These are phyloP conservation scores for Chlamydomonas reinhardtii DNA, from an alignment of 163 green algal genomes.

Conservation along the genomic window DNA sequence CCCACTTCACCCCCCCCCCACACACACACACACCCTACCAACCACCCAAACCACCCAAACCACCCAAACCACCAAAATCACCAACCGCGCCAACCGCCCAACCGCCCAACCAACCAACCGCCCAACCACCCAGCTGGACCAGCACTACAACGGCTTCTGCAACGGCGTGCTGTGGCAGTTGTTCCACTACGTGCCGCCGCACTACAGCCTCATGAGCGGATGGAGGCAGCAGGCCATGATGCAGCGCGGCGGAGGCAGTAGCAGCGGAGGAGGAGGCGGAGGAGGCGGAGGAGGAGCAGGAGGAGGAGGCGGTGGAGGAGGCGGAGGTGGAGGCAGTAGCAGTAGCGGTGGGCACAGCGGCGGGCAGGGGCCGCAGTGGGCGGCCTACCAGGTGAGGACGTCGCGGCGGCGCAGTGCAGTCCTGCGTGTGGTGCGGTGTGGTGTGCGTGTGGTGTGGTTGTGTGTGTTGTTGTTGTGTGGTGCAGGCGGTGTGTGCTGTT, in stretches of 20 bases:
- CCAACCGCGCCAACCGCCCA: too few relatives aligned
- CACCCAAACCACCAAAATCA: too few relatives aligned
- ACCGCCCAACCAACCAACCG: background rate
- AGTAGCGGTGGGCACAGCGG: background rate
- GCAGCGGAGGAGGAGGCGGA: background rate
- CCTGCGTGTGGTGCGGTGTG: too few relatives aligned
- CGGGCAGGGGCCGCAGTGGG: constrained; percentile 84
- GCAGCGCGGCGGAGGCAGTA: background rate
- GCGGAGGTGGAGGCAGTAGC: too few relatives aligned
- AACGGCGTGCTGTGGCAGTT: constrained; percentile 97
- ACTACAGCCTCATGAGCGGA: constrained; percentile 73
- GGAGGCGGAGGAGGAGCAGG: too few relatives aligned
- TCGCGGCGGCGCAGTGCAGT: too few relatives aligned
- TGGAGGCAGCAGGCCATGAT: constrained; percentile 74
- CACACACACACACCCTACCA: background rate
- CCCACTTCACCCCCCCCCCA: too few relatives aligned
- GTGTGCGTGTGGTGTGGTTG: too few relatives aligned
- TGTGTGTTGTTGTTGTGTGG: too few relatives aligned
- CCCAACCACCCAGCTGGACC: constrained; percentile 63
- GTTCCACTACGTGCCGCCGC: constrained; percentile 98
- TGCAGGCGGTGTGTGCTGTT: too few relatives aligned
- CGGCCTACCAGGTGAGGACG: constrained; percentile 87
- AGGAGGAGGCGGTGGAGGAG: background rate
- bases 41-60: too few relatives aligned
- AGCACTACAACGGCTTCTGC: constrained; percentile 98